phyloP scores from a whole-genome alignment of 2,329 filamentous ascomycete genomes.

The Orbilia quercus region DNA sequence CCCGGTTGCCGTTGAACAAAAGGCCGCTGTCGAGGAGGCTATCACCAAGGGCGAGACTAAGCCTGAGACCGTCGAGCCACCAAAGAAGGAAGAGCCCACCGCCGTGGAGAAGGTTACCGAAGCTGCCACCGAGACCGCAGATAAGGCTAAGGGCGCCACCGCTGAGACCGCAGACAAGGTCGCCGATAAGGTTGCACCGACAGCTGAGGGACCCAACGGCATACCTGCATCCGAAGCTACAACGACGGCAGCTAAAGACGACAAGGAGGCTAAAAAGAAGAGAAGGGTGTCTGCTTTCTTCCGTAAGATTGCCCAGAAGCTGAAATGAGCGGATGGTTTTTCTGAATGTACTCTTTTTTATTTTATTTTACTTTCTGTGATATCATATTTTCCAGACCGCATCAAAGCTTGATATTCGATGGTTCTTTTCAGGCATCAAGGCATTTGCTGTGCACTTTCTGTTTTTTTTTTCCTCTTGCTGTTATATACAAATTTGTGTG shows the following conservation, averaged over 20 bases:
- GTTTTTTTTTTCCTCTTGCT: slow-evolving; percentile 16
- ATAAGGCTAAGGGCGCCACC: neutral
- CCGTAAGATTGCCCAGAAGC: slow-evolving; percentile 35
- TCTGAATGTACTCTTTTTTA: slow-evolving; percentile 4
- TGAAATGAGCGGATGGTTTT: slow-evolving; percentile 34
- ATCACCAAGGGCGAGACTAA: slow-evolving; percentile 39
- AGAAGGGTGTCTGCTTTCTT: slow-evolving; percentile 49
- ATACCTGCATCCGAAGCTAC: neutral
- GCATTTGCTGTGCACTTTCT: slow-evolving; percentile 15
- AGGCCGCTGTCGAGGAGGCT: slow-evolving; percentile 74
- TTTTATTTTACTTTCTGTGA: neutral
- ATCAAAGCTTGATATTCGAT: slow-evolving; percentile 45
- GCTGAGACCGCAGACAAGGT: slow-evolving; percentile 27
- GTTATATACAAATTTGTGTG: slow-evolving; percentile 14
- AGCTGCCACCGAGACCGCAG: slow-evolving; percentile 4
- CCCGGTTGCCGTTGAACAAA: slow-evolving; percentile 76
- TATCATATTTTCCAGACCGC: slow-evolving; percentile 19
- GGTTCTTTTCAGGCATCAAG: slow-evolving; percentile 31
- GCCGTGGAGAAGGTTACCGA: slow-evolving; percentile 26
- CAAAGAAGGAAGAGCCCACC: slow-evolving; percentile 27
- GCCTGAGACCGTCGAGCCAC: slow-evolving; percentile 39
- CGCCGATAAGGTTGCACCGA: slow-evolving; percentile 37
- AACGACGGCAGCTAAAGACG: neutral
- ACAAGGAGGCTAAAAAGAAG: slow-evolving; percentile 53
- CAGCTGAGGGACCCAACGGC: slow-evolving; percentile 20